phyloP scores from a whole-genome alignment of 1,284 basidiomycete species.

The Anthracocystis setariae region DNA sequence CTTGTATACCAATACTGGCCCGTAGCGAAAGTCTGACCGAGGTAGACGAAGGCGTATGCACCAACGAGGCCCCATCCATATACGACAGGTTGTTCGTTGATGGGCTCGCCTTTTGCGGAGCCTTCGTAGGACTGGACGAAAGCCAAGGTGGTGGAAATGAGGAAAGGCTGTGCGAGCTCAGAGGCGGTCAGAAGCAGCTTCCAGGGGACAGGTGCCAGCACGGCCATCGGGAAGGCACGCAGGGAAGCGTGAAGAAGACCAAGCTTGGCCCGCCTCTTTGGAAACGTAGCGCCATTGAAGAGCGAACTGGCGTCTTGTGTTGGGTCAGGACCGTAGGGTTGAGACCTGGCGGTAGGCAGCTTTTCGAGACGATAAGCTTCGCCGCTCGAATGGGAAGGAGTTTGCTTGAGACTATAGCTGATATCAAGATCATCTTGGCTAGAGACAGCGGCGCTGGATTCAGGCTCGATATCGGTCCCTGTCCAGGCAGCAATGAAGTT shows the following conservation, averaged over 20 bases:
- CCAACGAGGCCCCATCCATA: slow-evolving; percentile 62
- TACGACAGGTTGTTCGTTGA: slow-evolving; percentile 37
- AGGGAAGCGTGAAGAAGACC: slow-evolving; percentile 42
- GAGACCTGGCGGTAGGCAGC: slow-evolving; percentile 8
- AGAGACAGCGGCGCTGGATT: not conserved
- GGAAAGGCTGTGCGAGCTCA: slow-evolving; percentile 52
- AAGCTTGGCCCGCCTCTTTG: slow-evolving; percentile 13
- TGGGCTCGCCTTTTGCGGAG: slow-evolving; percentile 10
- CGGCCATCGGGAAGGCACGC: slow-evolving; percentile 40
- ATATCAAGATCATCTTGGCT: not conserved
- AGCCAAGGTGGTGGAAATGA: slow-evolving; percentile 53
- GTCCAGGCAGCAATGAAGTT: slow-evolving; percentile 37
- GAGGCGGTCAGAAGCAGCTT: slow-evolving; percentile 41
- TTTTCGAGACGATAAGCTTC: slow-evolving; percentile 27
- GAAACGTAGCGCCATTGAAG: slow-evolving; percentile 16
- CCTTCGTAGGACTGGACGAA: slow-evolving; percentile 52
- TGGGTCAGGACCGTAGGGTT: not conserved
- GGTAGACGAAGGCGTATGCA: slow-evolving; percentile 58
- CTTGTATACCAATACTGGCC: slow-evolving; percentile 50
- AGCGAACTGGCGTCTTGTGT: not conserved
- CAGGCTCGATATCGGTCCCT: slow-evolving; percentile 1
- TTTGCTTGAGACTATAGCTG: slow-evolving; percentile 11
- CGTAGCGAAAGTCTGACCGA: slow-evolving; percentile 43
- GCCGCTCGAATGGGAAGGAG: slow-evolving; percentile 12
- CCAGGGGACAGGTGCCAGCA: slow-evolving; percentile 53